A percentile compares a stretch with the other conserved stretches of the same genome.
Conservation (phyloP, 257 asterid species). For the Haberlea rhodopensis region DNA sequence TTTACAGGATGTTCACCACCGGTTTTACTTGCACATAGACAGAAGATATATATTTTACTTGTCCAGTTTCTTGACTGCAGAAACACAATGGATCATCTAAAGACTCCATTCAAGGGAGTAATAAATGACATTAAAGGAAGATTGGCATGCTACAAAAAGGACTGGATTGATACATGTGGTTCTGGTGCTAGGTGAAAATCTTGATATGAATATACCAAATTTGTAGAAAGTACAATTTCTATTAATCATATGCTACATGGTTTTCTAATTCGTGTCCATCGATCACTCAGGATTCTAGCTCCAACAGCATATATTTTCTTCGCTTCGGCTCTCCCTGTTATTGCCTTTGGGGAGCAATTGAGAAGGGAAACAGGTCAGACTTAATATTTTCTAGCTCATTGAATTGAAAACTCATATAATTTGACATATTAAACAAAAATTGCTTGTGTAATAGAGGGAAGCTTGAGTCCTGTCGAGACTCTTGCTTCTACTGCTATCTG, state of each 20-base stretch:
- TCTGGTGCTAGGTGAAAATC: conserved; percentile 39
- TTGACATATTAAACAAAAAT: not conserved
- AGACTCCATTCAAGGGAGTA: conserved; percentile 46
- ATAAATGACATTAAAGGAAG: conserved; percentile 48
- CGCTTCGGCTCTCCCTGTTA: conserved; percentile 61
- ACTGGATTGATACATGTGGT: conserved; percentile 53
- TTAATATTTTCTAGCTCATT: not conserved
- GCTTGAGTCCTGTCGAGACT: conserved; percentile 51
- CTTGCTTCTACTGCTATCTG: conserved; percentile 84
- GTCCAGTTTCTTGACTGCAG: conserved; percentile 18
- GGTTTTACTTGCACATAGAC: not conserved
- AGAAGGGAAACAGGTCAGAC: conserved; percentile 53
- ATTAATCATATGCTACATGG: not conserved
- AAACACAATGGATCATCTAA: conserved; percentile 36
- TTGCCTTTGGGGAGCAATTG: conserved; percentile 68
- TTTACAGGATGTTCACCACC: not conserved
- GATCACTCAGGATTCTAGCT: conserved; percentile 48
- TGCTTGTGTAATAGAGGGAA: conserved; percentile 29
- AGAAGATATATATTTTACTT: not conserved
- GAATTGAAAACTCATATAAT: not conserved
- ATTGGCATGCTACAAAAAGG: conserved; percentile 50
- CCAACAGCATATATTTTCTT: conserved; percentile 68
- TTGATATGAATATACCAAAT: not conserved
- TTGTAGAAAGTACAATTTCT: not conserved
- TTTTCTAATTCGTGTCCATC: conserved; percentile 1